Evolutionary conservation across 371 early-diverging fungal species (phyloP).

Genomic region (Rhizopus sp.): DNA sequence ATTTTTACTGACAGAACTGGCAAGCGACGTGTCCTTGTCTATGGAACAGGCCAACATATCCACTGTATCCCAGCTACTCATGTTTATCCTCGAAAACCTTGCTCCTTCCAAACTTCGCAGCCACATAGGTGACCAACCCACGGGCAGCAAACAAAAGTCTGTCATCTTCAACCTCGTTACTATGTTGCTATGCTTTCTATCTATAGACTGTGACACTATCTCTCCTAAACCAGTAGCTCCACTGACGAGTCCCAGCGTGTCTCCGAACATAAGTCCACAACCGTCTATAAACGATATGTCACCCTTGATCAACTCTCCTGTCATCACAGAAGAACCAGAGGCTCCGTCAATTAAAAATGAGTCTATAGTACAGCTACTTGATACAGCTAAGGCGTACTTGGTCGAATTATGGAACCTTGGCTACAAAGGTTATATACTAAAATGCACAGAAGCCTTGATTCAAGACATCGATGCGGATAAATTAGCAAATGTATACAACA

Average conservation of each 20-base stretch:
- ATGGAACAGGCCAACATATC: constrained; percentile 27
- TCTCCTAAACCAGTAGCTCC: constrained; percentile 11
- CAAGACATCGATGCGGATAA: constrained; percentile 30
- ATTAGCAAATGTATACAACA: constrained; percentile 26
- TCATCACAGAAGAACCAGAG: neutral
- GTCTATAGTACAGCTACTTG: neutral
- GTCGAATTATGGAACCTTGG: constrained; percentile 47
- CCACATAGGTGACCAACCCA: constrained; percentile 12
- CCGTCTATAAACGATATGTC: constrained; percentile 16
- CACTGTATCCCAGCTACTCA: constrained; percentile 16
- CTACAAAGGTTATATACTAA: constrained; percentile 32
- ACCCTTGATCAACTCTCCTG: neutral
- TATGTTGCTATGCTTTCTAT: constrained; percentile 28
- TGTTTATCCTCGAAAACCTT: constrained; percentile 30
- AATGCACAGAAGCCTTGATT: constrained; percentile 29
- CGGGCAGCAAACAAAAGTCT: constrained; percentile 14
- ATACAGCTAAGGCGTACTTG: constrained; percentile 26
- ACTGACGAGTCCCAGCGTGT: neutral
- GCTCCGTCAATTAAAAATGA: neutral
- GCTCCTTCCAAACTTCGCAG: constrained; percentile 18
- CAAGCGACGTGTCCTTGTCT: constrained; percentile 30
- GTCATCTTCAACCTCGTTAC: constrained; percentile 22
- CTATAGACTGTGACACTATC: constrained; percentile 8
- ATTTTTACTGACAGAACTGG: constrained; percentile 36
- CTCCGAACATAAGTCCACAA: constrained; percentile 31